phyloP scores from a whole-genome alignment of 805 yeast genomes.

The Isabelozyma rhagii region DNA sequence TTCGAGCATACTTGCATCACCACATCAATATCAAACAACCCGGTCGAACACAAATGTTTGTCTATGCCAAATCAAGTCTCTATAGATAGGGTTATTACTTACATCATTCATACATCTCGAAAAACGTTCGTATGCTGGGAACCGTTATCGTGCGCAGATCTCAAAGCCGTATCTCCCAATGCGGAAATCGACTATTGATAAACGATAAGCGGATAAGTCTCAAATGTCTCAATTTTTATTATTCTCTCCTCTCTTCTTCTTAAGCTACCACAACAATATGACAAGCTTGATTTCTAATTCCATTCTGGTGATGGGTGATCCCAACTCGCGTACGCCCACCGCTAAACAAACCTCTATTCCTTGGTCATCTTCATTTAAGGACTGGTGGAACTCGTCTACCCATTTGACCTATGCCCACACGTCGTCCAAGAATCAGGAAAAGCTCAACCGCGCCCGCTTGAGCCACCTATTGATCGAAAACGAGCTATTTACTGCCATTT shows the following conservation, averaged over 20 bases:
- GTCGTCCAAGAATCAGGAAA: slow-evolving; percentile 1
- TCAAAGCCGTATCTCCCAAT: neutral
- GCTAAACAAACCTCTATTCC: slow-evolving; percentile 16
- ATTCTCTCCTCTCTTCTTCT: neutral
- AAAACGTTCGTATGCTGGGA: neutral
- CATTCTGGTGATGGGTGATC: slow-evolving; percentile 24
- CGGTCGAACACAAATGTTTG: too few species aligned
- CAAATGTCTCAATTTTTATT: neutral
- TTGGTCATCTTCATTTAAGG: slow-evolving; percentile 22
- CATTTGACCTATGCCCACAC: neutral
- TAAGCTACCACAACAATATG: neutral
- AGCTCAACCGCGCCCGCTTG: slow-evolving; percentile 15
- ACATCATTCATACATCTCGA: too few species aligned
- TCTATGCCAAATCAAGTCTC: too few species aligned
- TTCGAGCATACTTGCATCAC: too few species aligned
- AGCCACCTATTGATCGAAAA: slow-evolving; percentile 29
- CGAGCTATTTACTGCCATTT: slow-evolving; percentile 29
- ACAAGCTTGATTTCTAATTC: slow-evolving; percentile 10
- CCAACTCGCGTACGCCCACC: neutral
- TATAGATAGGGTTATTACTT: too few species aligned
- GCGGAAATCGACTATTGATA: neutral
- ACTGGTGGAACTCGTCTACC: slow-evolving; percentile 37
- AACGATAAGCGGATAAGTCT: neutral
- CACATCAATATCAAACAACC: too few species aligned
- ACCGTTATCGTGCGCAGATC: neutral